Percentiles rank a stretch among this genome's conserved stretches.
phyloP scores from a whole-genome alignment of 1,284 basidiomycete species.

The Puccinia horiana region DNA sequence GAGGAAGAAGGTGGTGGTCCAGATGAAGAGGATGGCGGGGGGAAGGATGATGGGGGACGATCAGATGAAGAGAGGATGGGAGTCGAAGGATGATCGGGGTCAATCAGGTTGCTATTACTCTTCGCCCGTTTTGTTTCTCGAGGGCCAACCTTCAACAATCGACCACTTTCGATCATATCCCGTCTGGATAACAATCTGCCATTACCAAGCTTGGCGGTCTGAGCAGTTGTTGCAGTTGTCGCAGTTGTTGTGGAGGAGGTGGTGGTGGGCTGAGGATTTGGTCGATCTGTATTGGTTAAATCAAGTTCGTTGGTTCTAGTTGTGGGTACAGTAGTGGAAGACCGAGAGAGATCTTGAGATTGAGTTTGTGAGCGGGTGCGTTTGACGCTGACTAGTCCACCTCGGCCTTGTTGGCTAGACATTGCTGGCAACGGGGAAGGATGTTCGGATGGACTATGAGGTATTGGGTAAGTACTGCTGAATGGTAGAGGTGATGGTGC shows the following conservation, averaged over 20 bases:
- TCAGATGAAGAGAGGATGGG: neutral
- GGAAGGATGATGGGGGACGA: neutral
- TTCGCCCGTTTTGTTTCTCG: slow-evolving; percentile 43
- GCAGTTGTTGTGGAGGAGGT: neutral
- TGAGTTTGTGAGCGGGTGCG: slow-evolving; percentile 41
- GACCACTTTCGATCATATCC: slow-evolving; percentile 12
- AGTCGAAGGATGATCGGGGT: neutral
- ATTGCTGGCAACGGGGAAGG: neutral
- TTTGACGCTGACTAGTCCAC: slow-evolving; percentile 29
- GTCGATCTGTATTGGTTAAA: slow-evolving; percentile 2
- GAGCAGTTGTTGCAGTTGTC: neutral
- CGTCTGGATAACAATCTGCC: slow-evolving; percentile 29
- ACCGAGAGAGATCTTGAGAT: slow-evolving; percentile 29
- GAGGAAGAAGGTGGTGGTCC: neutral
- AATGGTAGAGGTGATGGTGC: slow-evolving; percentile 40
- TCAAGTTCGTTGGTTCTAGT: neutral
- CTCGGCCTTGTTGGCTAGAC: neutral
- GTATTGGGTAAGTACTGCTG: too few relatives aligned
- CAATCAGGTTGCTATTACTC: slow-evolving; percentile 35
- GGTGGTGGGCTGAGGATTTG: neutral
- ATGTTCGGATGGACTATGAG: neutral
- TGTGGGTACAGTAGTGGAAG: neutral
- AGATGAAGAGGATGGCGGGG: neutral
- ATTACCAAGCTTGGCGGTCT: neutral
- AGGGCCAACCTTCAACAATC: neutral